A percentile compares a stretch with the other conserved stretches of the same genome.
These are phyloP conservation scores for Cryphonectria carpinicola DNA, from an alignment of 2,329 filamentous ascomycete species.

Conservation along the genomic window DNA sequence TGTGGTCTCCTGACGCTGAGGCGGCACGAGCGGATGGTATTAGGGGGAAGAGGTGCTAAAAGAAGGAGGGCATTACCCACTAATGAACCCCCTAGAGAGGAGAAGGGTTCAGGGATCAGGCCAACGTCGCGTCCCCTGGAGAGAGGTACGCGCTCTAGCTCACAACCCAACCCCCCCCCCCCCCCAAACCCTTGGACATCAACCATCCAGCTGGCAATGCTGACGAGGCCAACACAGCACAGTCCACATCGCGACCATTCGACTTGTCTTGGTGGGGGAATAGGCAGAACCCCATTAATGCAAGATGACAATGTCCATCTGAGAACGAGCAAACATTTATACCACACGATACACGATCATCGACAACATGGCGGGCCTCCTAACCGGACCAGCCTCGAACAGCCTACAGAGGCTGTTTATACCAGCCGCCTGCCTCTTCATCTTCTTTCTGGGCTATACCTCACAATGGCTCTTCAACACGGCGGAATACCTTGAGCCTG, in stretches of 20 bases:
- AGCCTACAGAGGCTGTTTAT: constrained; percentile 64
- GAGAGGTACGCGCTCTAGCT: constrained; percentile 2
- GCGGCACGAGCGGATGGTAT: not conserved
- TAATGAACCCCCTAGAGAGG: not conserved
- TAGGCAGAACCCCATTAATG: not conserved
- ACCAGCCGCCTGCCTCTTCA: constrained; percentile 68
- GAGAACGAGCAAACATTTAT: not conserved
- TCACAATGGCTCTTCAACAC: constrained; percentile 73
- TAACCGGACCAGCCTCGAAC: constrained; percentile 44
- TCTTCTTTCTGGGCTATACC: constrained; percentile 71
- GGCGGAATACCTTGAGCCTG: constrained; percentile 61
- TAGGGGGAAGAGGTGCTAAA: not conserved
- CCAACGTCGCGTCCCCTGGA: constrained; percentile 10
- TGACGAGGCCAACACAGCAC: not conserved
- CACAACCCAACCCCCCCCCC: not conserved
- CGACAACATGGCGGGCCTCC: constrained; percentile 27
- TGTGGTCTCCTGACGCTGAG: not conserved
- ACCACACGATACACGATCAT: not conserved
- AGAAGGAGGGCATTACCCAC: not conserved
- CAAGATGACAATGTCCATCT: constrained; percentile 7
- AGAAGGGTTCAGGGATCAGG: not conserved
- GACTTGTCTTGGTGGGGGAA: no score
- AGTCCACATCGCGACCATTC: not conserved
- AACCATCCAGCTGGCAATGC: not conserved
- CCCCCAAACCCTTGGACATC: not conserved